Evolutionary conservation across 2,329 filamentous ascomycete genomes (phyloP), one percentile per base, ranked within the genome.

Genomic region (Byssothecium circinans): DNA sequence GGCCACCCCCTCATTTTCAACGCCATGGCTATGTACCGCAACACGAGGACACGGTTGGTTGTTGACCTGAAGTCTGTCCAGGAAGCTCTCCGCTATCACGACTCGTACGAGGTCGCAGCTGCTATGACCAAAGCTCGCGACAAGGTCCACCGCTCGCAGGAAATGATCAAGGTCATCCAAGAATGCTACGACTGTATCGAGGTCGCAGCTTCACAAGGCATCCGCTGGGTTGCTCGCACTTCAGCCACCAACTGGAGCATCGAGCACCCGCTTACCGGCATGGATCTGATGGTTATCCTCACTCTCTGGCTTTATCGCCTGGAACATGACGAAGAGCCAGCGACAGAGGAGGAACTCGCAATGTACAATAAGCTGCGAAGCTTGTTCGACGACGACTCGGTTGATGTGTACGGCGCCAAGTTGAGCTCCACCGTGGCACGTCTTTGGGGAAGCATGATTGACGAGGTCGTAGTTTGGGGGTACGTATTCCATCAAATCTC

Each of bases 391-490:
- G 92, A 95, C 67, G 91, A 97, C 66, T 84, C 89, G 44, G 87
- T 92, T 49, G 89, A 95, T 64, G 80, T 84, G 19, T 89, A 89
- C 70, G 87, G 86, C 56, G 81, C 85, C 43, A 91, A 95, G 70
- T 78, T 99, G 60, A 96, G 92, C 77, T 94, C 91, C n/a, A 90
- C 90, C 43, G 92, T 99, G 35, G 91, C 92, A 54, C 85, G 89
- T 63, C 84, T 97, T 37, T 99, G 94, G 94, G 94, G 92, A 62
- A 92, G 90, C 56, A 96, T 97, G 87, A 85, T 97, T 57, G 94
- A 97, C 69, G 94, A 96, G 75, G 94, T 97, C 54, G 92, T 97
- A 60, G 94, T 99, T 52, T 97, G 94, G 94, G 94, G 94, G 91
- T 96, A 86, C 84, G 91, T 88, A 43, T 14, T 19, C 15, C n/a